phyloP scores from a whole-genome alignment of 78 protist genomes.

The Dictyostelium capitatum region DNA sequence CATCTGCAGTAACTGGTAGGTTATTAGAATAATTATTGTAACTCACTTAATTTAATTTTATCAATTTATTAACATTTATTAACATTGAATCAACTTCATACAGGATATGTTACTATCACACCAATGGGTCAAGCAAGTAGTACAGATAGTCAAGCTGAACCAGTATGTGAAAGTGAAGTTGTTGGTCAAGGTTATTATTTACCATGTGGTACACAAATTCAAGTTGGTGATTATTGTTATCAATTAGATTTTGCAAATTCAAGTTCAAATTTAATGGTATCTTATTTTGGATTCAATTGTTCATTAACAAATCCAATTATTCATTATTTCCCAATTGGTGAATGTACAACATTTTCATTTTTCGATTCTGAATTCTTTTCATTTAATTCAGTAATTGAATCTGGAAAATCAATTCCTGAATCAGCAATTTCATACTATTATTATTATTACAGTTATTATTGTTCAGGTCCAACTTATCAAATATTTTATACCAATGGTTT shows the following conservation, averaged over 20 bases:
- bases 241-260: not conserved
- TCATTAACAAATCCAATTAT: not conserved
- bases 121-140: not conserved
- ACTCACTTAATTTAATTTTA: slow-evolving; percentile 21
- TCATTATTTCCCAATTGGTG: not conserved
- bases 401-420: not conserved
- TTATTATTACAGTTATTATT: slow-evolving; percentile 37
- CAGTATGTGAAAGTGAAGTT: not conserved
- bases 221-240: not conserved
- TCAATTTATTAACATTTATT: not conserved
- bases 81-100: not conserved
- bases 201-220: slow-evolving; percentile 17
- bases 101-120: not conserved
- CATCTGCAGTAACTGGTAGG: not conserved
- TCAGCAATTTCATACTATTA: not conserved
- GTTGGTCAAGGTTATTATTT: slow-evolving; percentile 31
- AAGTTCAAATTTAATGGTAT: not conserved
- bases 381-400: not conserved
- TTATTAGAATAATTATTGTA: no score
- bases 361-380: not conserved
- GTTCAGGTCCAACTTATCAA: slow-evolving; percentile 45
- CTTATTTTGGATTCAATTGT: not conserved
- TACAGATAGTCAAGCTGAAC: not conserved
- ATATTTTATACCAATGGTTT: slow-evolving; percentile 22
- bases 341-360: not conserved